phyloP scores from a whole-genome alignment of 192 early-diverging fungal species.

The Obelidium mucronatum region DNA sequence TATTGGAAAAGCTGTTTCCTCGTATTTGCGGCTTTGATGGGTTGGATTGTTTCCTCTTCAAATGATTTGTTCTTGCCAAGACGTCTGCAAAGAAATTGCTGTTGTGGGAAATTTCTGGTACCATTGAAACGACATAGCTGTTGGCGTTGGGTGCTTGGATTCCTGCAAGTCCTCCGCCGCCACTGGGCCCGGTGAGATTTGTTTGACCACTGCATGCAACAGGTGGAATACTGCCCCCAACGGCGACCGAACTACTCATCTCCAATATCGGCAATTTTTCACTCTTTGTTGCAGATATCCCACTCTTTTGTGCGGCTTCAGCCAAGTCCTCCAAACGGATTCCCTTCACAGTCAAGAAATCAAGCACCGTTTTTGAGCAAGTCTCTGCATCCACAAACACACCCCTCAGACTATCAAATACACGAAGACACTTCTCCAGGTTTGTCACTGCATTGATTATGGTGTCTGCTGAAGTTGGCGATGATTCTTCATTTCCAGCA shows the following conservation, averaged over 20 bases:
- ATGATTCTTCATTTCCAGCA: no score
- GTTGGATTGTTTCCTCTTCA: no score
- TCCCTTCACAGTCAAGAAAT: constrained; percentile 14
- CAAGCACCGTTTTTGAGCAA: constrained; percentile 25
- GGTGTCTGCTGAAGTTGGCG: neutral
- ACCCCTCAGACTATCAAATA: constrained; percentile 31
- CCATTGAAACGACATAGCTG: neutral
- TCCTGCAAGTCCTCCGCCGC: neutral
- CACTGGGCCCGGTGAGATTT: no score
- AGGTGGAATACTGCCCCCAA: no score
- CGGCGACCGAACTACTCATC: no score
- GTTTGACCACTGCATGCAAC: no score
- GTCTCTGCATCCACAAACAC: neutral
- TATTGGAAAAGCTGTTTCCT: no score
- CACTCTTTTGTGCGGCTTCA: neutral
- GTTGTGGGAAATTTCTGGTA: neutral
- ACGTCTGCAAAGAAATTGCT: no score
- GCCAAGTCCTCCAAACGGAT: constrained; percentile 17
- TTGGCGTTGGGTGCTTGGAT: neutral
- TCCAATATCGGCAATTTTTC: neutral
- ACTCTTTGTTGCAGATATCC: no score
- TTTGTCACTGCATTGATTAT: neutral
- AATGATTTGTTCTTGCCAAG: no score
- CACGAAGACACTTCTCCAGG: constrained; percentile 22
- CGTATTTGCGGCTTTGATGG: no score